A percentile compares a stretch with the other conserved stretches of the same genome.
phyloP scores from a whole-genome alignment of 345 rosid genomes.

The Camelina laxa region DNA sequence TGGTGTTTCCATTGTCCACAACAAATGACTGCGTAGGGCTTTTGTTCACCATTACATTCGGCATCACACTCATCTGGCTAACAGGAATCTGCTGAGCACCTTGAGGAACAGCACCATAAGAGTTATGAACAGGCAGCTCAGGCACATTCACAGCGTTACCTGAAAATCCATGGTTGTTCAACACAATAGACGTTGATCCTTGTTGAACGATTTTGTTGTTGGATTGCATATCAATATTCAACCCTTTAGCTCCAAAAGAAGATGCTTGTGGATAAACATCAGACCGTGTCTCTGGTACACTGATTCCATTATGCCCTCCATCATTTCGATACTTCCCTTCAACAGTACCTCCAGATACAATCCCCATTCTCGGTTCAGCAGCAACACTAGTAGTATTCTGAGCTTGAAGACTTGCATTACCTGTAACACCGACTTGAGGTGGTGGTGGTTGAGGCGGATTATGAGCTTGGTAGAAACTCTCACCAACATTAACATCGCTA shows the following conservation, averaged over 20 bases:
- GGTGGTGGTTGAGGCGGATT: slow-evolving; percentile 58
- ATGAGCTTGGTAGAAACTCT: slow-evolving; percentile 69
- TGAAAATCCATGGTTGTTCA: slow-evolving; percentile 53
- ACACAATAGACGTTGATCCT: slow-evolving; percentile 52
- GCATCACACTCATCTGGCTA: slow-evolving; percentile 60
- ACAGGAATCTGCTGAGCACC: slow-evolving; percentile 55
- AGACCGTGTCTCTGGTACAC: slow-evolving; percentile 57
- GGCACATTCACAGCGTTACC: slow-evolving; percentile 58
- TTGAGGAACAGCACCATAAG: slow-evolving; percentile 53
- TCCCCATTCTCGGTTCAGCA: slow-evolving; percentile 52
- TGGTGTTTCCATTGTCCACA: slow-evolving; percentile 78
- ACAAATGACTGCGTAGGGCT: slow-evolving; percentile 62
- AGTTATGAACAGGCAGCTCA: slow-evolving; percentile 51
- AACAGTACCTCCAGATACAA: slow-evolving; percentile 51
- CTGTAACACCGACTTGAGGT: slow-evolving; percentile 43
- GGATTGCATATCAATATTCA: slow-evolving; percentile 52
- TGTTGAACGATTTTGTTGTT: slow-evolving; percentile 58
- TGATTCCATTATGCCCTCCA: slow-evolving; percentile 48
- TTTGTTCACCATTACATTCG: slow-evolving; percentile 54
- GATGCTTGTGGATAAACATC: slow-evolving; percentile 50
- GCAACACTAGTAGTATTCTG: slow-evolving; percentile 44
- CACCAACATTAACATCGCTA: slow-evolving; percentile 89
- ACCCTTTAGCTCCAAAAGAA: slow-evolving; percentile 54
- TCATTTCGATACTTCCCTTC: slow-evolving; percentile 57
- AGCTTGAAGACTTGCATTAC: slow-evolving; percentile 52